A percentile compares a stretch with the other conserved stretches of the same genome.
Conservation (phyloP, 805 yeast genomes). For the Vanderwaltozyma polyspora region DNA sequence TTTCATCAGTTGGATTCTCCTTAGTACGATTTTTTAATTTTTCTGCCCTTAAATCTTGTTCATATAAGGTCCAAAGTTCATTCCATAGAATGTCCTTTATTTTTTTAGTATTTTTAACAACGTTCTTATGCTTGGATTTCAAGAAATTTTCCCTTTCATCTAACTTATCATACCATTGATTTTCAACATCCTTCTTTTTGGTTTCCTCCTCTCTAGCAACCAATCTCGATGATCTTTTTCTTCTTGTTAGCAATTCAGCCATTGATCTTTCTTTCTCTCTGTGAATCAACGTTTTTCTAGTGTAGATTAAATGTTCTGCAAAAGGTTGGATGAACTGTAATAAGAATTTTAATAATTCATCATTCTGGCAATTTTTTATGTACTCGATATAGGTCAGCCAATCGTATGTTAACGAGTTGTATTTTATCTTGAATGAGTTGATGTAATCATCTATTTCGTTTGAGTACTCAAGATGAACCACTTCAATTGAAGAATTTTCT, state of each 20-base stretch:
- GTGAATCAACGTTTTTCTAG: constrained; percentile 25
- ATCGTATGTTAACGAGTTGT: constrained; percentile 16
- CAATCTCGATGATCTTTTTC: constrained; percentile 65
- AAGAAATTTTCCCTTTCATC: constrained; percentile 24
- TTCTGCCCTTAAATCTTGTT: constrained; percentile 17
- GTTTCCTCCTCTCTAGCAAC: constrained; percentile 58
- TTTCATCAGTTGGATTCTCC: not conserved
- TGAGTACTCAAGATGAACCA: constrained; percentile 22
- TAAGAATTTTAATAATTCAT: constrained; percentile 6
- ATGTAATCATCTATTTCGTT: constrained; percentile 23
- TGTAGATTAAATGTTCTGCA: constrained; percentile 18
- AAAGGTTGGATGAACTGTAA: constrained; percentile 8
- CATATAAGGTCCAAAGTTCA: constrained; percentile 21
- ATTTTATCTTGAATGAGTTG: constrained; percentile 12
- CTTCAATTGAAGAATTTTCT: constrained; percentile 7
- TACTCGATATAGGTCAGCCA: constrained; percentile 19
- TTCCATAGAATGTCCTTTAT: constrained; percentile 23
- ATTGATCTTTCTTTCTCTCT: constrained; percentile 54
- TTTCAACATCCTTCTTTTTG: constrained; percentile 34
- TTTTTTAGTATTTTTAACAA: constrained; percentile 16
- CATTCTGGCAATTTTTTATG: constrained; percentile 5
- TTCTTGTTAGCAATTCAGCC: constrained; percentile 49
- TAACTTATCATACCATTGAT: constrained; percentile 27
- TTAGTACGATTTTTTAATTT: constrained; percentile 10
- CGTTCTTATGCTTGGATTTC: constrained; percentile 17